phyloP scores from a whole-genome alignment of 2,329 filamentous ascomycete genomes.

The Fusarium cyanostomum region DNA sequence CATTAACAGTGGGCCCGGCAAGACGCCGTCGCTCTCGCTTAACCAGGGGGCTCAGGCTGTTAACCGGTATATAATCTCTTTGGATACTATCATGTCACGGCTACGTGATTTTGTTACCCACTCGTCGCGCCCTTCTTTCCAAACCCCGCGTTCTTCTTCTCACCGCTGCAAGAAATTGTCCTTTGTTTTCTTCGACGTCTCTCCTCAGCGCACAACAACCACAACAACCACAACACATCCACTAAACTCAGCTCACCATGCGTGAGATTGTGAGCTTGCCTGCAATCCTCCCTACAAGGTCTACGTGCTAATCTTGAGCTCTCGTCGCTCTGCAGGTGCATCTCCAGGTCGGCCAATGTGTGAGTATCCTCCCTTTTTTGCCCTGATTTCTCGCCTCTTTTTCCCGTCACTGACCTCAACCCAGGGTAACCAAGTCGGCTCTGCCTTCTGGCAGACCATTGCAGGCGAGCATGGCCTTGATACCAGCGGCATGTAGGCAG shows the following conservation, averaged over 20 bases:
- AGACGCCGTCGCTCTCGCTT: no score
- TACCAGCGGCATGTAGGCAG: constrained; percentile 82
- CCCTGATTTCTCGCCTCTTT: background rate
- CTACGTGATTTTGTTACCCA: background rate
- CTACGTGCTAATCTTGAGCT: constrained; percentile 63
- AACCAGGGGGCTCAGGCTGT: background rate
- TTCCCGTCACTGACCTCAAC: constrained; percentile 44
- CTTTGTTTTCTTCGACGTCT: constrained; percentile 4
- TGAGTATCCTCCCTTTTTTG: constrained; percentile 56
- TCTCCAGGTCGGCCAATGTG: constrained; percentile 99
- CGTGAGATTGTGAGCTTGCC: constrained; percentile 71
- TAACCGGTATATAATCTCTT: background rate
- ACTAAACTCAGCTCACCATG: constrained; percentile 37
- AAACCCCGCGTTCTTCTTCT: constrained; percentile 4
- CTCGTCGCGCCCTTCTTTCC: background rate
- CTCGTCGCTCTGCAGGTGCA: constrained; percentile 80
- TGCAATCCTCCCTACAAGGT: constrained; percentile 20
- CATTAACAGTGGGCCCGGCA: no score
- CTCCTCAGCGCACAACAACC: background rate
- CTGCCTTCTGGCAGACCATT: constrained; percentile 96
- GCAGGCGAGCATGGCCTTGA: constrained; percentile 94
- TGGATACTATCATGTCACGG: constrained; percentile 7
- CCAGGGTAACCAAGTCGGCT: constrained; percentile 99
- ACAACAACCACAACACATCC: background rate
- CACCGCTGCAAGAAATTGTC: background rate